These are phyloP conservation scores for Coemansia sp. DNA, from an alignment of 192 early-diverging fungal species.

Conservation along the genomic window DNA sequence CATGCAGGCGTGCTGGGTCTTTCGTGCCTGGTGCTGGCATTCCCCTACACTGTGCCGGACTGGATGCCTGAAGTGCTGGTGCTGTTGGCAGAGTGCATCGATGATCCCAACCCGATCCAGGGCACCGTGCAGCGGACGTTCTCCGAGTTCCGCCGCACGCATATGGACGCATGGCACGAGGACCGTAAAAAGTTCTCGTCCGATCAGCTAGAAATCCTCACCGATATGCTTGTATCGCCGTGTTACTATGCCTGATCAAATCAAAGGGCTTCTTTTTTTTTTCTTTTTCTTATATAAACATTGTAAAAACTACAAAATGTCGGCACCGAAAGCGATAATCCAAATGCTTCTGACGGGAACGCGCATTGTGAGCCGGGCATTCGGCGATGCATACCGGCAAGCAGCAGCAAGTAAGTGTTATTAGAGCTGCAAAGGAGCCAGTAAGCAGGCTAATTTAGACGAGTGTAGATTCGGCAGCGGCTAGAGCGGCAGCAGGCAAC, in stretches of 20 bases:
- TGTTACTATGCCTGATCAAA: slow-evolving; percentile 72
- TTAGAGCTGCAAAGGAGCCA: too few relatives aligned
- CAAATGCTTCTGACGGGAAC: slow-evolving; percentile 76
- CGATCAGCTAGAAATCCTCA: slow-evolving; percentile 74
- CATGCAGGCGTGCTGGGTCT: slow-evolving; percentile 91
- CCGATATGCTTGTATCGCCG: slow-evolving; percentile 87
- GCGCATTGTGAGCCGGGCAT: slow-evolving; percentile 85
- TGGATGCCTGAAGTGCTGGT: slow-evolving; percentile 90
- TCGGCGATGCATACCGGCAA: slow-evolving; percentile 89
- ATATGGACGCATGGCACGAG: slow-evolving; percentile 94
- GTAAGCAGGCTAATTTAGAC: too few relatives aligned
- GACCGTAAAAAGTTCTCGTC: slow-evolving; percentile 74
- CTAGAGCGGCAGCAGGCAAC: slow-evolving; percentile 66
- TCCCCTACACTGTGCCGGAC: slow-evolving; percentile 89
- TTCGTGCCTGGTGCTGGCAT: slow-evolving; percentile 82
- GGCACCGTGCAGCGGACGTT: slow-evolving; percentile 83
- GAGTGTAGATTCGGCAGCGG: slow-evolving; percentile 68
- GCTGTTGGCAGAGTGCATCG: slow-evolving; percentile 69
- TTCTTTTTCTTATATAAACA: not conserved
- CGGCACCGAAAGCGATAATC: slow-evolving; percentile 68
- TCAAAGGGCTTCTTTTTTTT: too few relatives aligned
- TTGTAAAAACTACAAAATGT: slow-evolving; percentile 28
- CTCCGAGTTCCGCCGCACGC: slow-evolving; percentile 91
- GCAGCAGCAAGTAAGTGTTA: slow-evolving; percentile 59
- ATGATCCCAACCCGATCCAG: slow-evolving; percentile 82